phyloP scores from a whole-genome alignment of 2,329 filamentous ascomycete species.

The Thielaviopsis musarum region DNA sequence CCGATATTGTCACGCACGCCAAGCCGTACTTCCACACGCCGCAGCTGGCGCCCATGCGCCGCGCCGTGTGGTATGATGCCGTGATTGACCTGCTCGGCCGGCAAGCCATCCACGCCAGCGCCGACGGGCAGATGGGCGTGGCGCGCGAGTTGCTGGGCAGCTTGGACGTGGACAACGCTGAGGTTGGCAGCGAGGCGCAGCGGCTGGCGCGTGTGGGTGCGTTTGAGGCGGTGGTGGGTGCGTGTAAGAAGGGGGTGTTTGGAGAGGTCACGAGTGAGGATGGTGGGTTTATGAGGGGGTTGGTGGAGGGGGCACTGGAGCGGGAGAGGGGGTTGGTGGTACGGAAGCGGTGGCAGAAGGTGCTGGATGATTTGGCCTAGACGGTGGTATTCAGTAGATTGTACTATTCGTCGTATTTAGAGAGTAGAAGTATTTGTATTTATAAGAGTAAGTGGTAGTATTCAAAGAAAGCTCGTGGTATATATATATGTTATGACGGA shows the following conservation, averaged over 20 bases:
- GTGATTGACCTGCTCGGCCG: conserved; percentile 31
- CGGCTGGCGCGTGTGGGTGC: conserved; percentile 31
- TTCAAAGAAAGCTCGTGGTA: neutral
- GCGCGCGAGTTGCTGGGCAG: conserved; percentile 27
- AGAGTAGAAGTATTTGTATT: neutral
- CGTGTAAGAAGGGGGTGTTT: conserved; percentile 28
- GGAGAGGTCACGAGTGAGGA: conserved; percentile 17
- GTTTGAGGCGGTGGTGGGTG: conserved; percentile 24
- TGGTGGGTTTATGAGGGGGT: conserved; percentile 18
- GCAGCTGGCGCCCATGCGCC: conserved; percentile 27
- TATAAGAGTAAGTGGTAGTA: neutral
- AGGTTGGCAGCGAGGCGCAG: conserved; percentile 34
- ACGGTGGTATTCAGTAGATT: neutral
- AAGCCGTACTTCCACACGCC: conserved; percentile 23
- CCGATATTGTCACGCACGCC: conserved; percentile 24
- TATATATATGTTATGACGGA: neutral
- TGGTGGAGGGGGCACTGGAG: conserved; percentile 20
- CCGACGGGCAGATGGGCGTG: conserved; percentile 14
- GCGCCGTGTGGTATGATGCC: conserved; percentile 35
- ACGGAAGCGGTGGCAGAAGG: conserved; percentile 25
- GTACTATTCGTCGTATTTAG: neutral
- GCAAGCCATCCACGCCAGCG: conserved; percentile 15
- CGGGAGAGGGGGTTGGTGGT: conserved; percentile 30
- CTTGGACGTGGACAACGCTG: conserved; percentile 29
- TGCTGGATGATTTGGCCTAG: conserved; percentile 19